Conservation (phyloP, 2,329 filamentous ascomycete species). For the Pochonia chlamydosporia region DNA sequence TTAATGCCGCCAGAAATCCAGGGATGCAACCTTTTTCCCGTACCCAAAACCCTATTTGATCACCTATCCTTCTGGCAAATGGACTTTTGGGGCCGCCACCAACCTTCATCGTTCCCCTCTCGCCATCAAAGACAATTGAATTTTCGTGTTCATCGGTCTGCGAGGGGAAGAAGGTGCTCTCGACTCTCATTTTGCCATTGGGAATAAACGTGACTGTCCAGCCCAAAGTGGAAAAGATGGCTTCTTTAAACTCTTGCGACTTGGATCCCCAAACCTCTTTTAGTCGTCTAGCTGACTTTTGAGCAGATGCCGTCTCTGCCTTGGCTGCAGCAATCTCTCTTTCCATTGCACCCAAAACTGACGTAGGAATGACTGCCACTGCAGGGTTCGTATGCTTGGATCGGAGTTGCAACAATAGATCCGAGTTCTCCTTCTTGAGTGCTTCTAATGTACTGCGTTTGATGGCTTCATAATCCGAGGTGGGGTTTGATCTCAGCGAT, state of each 20-base stretch:
- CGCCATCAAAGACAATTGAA: slow-evolving; percentile 80
- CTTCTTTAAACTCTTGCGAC: slow-evolving; percentile 90
- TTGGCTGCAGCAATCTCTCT: slow-evolving; percentile 69
- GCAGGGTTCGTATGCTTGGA: slow-evolving; percentile 32
- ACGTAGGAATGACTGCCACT: slow-evolving; percentile 65
- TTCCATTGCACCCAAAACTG: slow-evolving; percentile 68
- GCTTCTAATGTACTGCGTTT: slow-evolving; percentile 74
- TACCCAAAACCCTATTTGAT: slow-evolving; percentile 93
- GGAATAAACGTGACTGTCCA: slow-evolving; percentile 95
- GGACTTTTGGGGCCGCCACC: slow-evolving; percentile 80
- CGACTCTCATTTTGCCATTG: slow-evolving; percentile 93
- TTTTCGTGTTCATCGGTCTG: slow-evolving; percentile 64
- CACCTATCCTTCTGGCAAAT: slow-evolving; percentile 79
- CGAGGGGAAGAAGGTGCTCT: slow-evolving; percentile 74
- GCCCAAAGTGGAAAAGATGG: slow-evolving; percentile 83
- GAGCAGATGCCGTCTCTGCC: slow-evolving; percentile 62
- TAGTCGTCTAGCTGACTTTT: slow-evolving; percentile 78
- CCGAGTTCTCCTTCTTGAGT: slow-evolving; percentile 76
- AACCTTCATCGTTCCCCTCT: slow-evolving; percentile 97
- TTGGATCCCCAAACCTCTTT: slow-evolving; percentile 93
- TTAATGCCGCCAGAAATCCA: slow-evolving; percentile 85
- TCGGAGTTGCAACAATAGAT: slow-evolving; percentile 69
- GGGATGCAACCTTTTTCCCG: slow-evolving; percentile 90
- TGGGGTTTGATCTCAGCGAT: slow-evolving; percentile 87
- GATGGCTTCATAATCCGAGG: slow-evolving; percentile 75